These are phyloP conservation scores for Crithidia acanthocephali DNA, from an alignment of 208 protist species.

Conservation along the genomic window DNA sequence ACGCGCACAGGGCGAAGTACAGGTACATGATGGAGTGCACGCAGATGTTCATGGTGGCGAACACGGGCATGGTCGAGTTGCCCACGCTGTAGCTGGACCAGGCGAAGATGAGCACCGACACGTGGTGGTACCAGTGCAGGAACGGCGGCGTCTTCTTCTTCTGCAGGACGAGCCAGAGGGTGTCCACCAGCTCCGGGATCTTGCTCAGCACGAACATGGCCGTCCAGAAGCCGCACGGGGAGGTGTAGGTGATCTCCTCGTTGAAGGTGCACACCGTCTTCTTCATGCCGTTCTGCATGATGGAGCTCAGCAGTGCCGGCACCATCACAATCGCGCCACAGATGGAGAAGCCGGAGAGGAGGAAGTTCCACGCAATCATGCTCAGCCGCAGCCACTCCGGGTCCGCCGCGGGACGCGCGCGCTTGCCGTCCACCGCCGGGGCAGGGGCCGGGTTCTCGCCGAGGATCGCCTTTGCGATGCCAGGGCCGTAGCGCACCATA, in stretches of 20 bases:
- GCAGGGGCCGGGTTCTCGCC: constrained; percentile 41
- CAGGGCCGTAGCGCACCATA: constrained; percentile 56
- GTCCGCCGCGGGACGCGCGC: constrained; percentile 33
- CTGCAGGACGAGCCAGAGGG: constrained; percentile 77
- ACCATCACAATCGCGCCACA: constrained; percentile 67
- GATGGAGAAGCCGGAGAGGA: constrained; percentile 82
- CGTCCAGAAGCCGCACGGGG: constrained; percentile 62
- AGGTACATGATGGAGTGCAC: constrained; percentile 96
- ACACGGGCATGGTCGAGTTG: constrained; percentile 69
- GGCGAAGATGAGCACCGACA: constrained; percentile 90
- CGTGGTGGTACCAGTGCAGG: constrained; percentile 95
- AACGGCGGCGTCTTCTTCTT: constrained; percentile 85
- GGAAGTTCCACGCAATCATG: constrained; percentile 89
- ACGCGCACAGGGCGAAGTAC: constrained; percentile 90
- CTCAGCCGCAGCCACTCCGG: constrained; percentile 57
- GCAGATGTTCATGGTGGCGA: constrained; percentile 93
- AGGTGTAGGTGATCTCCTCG: constrained; percentile 52
- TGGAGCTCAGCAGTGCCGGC: constrained; percentile 41
- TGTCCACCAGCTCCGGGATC: constrained; percentile 88
- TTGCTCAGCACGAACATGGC: constrained; percentile 83
- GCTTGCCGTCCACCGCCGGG: constrained; percentile 29
- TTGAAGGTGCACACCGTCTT: constrained; percentile 62
- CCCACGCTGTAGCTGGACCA: constrained; percentile 78
- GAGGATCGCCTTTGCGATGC: constrained; percentile 46
- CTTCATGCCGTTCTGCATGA: constrained; percentile 43